These are phyloP conservation scores for Cryptococcus depauperatus DNA, from an alignment of 1,284 basidiomycete genomes.

Conservation along the genomic window DNA sequence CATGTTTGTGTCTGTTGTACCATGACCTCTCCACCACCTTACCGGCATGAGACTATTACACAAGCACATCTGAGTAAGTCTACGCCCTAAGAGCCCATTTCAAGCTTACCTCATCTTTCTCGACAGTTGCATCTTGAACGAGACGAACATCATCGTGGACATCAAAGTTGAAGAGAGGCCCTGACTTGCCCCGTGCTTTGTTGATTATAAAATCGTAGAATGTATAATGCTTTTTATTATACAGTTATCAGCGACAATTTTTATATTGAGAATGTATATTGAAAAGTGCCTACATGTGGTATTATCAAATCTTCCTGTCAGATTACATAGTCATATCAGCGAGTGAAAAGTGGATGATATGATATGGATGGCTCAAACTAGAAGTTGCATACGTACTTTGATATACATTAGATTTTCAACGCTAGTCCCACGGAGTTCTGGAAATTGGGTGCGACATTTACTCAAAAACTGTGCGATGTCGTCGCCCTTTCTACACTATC, in stretches of 20 bases:
- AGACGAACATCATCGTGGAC: slow-evolving; percentile 97
- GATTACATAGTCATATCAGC: too few relatives aligned
- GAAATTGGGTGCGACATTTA: slow-evolving; percentile 85
- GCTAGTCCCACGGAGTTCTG: slow-evolving; percentile 78
- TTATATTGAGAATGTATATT: too few relatives aligned
- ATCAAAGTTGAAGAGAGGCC: slow-evolving; percentile 97
- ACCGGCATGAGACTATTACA: slow-evolving; percentile 76
- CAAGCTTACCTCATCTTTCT: slow-evolving; percentile 72
- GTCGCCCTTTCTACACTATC: slow-evolving; percentile 96
- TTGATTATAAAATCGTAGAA: slow-evolving; percentile 99
- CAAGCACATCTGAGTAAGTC: slow-evolving; percentile 3
- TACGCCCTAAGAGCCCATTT: not conserved
- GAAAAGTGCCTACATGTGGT: slow-evolving; percentile 62
- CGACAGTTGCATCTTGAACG: slow-evolving; percentile 86
- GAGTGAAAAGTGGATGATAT: slow-evolving; percentile 1
- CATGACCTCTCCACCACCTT: slow-evolving; percentile 96
- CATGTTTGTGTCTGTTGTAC: slow-evolving; percentile 86
- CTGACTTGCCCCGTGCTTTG: slow-evolving; percentile 96
- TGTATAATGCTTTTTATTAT: slow-evolving; percentile 68
- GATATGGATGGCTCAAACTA: not conserved
- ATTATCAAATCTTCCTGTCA: slow-evolving; percentile 89
- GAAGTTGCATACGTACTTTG: slow-evolving; percentile 55
- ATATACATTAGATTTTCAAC: slow-evolving; percentile 99
- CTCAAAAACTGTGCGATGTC: slow-evolving; percentile 79
- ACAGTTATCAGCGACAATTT: slow-evolving; percentile 3